These are phyloP conservation scores for Trichosporon sp. DNA, from an alignment of 1,284 basidiomycete genomes.

Conservation along the genomic window DNA sequence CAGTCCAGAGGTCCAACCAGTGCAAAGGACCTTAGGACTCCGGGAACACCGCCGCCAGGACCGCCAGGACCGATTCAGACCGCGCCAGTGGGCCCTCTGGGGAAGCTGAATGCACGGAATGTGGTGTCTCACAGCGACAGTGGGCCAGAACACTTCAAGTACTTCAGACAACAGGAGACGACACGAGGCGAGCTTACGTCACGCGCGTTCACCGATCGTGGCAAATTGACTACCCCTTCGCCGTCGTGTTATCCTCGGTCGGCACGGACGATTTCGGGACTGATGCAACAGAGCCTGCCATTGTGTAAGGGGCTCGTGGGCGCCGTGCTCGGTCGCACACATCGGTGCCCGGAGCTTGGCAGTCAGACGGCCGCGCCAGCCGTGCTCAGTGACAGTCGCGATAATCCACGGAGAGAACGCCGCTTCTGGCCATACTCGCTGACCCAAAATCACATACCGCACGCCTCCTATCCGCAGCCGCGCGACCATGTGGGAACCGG, in stretches of 20 bases:
- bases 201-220: not conserved
- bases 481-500: not conserved
- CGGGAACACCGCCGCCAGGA: not conserved
- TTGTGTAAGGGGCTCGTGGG: too few relatives aligned
- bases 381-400: not conserved
- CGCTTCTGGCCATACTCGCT: not conserved
- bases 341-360: not conserved
- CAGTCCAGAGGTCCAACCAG: too few relatives aligned
- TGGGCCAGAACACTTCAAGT: not conserved
- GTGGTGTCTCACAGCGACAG: not conserved
- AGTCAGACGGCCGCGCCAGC: too few relatives aligned
- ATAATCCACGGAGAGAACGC: not conserved
- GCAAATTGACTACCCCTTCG: not conserved
- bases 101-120: not conserved
- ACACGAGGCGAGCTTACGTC: slow-evolving; percentile 1
- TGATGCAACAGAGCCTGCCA: not conserved
- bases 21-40: not conserved
- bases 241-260: not conserved
- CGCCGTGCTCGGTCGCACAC: not conserved
- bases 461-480: not conserved
- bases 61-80: not conserved
- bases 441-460: not conserved
- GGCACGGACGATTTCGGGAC: slow-evolving; percentile 11
- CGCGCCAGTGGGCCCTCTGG: not conserved
- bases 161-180: not conserved